Conservation (phyloP, 176 grass and related monocot species). For the Eleusine coracana region DNA sequence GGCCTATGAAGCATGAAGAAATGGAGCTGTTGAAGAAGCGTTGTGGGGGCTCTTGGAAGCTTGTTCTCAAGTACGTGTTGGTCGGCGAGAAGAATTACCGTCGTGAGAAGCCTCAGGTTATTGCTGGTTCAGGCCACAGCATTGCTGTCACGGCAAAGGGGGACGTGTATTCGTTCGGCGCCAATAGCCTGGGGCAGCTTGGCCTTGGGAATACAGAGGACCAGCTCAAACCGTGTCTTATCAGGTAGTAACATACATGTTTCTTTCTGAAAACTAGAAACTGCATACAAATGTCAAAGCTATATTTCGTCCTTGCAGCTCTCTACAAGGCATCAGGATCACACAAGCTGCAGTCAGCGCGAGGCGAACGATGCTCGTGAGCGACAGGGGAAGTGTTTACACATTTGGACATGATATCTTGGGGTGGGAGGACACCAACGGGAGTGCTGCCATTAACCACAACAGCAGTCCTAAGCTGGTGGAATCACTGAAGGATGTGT, state of each 20-base stretch:
- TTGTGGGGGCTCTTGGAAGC: slow-evolving; percentile 74
- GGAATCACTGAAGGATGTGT: slow-evolving; percentile 60
- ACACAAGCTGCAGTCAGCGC: slow-evolving; percentile 60
- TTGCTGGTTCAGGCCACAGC: slow-evolving; percentile 58
- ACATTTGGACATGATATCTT: slow-evolving; percentile 50
- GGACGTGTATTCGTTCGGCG: slow-evolving; percentile 62
- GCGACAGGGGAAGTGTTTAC: slow-evolving; percentile 59
- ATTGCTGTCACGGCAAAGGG: slow-evolving; percentile 55
- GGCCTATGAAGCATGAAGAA: slow-evolving; percentile 41
- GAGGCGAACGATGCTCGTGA: slow-evolving; percentile 70
- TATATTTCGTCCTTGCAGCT: slow-evolving; percentile 36
- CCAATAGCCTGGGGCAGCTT: slow-evolving; percentile 60
- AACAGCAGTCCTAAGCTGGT: slow-evolving; percentile 54
- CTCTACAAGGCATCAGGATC: slow-evolving; percentile 67
- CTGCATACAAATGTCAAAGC: background rate
- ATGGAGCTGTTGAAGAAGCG: slow-evolving; percentile 45
- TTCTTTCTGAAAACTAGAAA: slow-evolving; percentile 16
- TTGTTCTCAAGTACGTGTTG: slow-evolving; percentile 62
- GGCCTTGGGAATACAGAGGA: slow-evolving; percentile 59
- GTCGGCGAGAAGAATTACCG: slow-evolving; percentile 68
- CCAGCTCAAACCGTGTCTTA: slow-evolving; percentile 55
- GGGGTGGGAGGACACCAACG: slow-evolving; percentile 16
- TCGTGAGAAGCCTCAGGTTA: slow-evolving; percentile 55
- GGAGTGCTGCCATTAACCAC: slow-evolving; percentile 4
- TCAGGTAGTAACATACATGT: slow-evolving; percentile 46